Evolutionary conservation across 352 stramenopile genomes (phyloP).

Genomic region (Pythium sp.): DNA sequence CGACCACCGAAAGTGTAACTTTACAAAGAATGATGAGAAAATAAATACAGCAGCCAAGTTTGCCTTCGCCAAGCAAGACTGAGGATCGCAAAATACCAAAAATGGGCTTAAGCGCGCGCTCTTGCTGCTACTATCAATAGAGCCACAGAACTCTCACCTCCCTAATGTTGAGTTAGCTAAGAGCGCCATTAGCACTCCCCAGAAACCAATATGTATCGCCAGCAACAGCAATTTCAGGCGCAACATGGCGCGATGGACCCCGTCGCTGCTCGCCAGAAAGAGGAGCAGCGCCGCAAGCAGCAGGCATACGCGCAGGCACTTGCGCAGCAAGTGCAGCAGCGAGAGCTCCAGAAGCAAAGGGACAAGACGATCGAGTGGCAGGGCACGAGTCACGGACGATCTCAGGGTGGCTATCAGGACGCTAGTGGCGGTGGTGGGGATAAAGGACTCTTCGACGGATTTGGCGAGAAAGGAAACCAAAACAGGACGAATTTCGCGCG

Average conservation of each 20-base stretch:
- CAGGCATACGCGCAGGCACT: conserved; percentile 57
- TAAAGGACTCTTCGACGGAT: conserved; percentile 38
- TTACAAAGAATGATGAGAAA: background rate
- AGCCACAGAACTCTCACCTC: background rate
- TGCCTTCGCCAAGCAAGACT: background rate
- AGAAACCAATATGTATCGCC: conserved; percentile 14
- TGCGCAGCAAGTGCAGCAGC: conserved; percentile 53
- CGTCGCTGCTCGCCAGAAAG: conserved; percentile 27
- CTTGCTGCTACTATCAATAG: background rate
- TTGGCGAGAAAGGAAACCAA: conserved; percentile 37
- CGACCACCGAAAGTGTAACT: background rate
- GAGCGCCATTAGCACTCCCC: background rate
- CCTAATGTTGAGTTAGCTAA: background rate
- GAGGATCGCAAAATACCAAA: background rate
- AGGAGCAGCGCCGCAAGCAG: conserved; percentile 53
- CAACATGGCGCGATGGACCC: conserved; percentile 12
- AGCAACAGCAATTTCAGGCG: conserved; percentile 13
- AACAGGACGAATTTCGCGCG: conserved; percentile 41
- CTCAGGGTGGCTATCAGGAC: conserved; percentile 3
- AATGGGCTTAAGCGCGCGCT: background rate
- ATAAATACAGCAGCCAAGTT: background rate
- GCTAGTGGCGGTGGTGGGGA: background rate
- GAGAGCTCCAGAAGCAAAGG: conserved; percentile 42
- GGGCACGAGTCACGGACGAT: conserved; percentile 9
- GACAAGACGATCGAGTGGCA: conserved; percentile 34